Conservation (phyloP, 2,329 filamentous ascomycete species). For the Setomelanomma holmii region DNA sequence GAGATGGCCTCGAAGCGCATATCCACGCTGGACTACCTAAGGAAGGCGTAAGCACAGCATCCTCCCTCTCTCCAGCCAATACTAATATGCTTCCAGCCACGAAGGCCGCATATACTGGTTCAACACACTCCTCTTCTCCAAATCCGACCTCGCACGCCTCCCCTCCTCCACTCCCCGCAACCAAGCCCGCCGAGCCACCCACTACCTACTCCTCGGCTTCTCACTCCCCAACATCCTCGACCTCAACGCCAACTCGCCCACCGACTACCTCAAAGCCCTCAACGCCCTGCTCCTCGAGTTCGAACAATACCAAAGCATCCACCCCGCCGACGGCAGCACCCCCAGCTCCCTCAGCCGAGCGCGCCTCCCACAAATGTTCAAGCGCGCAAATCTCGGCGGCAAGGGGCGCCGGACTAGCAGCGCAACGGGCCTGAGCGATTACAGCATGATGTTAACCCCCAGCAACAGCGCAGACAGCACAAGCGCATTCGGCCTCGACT, state of each 20-base stretch:
- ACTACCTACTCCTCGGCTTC: slow-evolving; percentile 90
- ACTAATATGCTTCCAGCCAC: slow-evolving; percentile 65
- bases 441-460: slow-evolving; percentile 25
- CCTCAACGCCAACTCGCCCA: slow-evolving; percentile 77
- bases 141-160: slow-evolving; percentile 78
- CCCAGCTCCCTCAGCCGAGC: slow-evolving; percentile 76
- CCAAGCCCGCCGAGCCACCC: slow-evolving; percentile 87
- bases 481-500: slow-evolving; percentile 28
- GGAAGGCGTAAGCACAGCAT: slow-evolving; percentile 74
- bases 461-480: slow-evolving; percentile 32
- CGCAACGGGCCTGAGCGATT: slow-evolving; percentile 57
- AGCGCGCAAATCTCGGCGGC: slow-evolving; percentile 47
- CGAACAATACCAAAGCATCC: slow-evolving; percentile 88
- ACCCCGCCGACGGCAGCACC: slow-evolving; percentile 76
- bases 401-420: slow-evolving; percentile 63
- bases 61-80: not conserved
- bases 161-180: slow-evolving; percentile 86
- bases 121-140: slow-evolving; percentile 92
- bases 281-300: slow-evolving; percentile 89
- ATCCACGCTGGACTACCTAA: slow-evolving; percentile 89
- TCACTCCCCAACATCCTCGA: slow-evolving; percentile 91
- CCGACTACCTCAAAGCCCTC: slow-evolving; percentile 86
- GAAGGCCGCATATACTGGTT: slow-evolving; percentile 98
- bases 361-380: slow-evolving; percentile 67
- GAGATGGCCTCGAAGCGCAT: slow-evolving; percentile 92